A percentile compares a stretch with the other conserved stretches of the same genome.
Evolutionary conservation across 2,329 filamentous ascomycete genomes (phyloP).

Genomic region (Alternaria burnsii): DNA sequence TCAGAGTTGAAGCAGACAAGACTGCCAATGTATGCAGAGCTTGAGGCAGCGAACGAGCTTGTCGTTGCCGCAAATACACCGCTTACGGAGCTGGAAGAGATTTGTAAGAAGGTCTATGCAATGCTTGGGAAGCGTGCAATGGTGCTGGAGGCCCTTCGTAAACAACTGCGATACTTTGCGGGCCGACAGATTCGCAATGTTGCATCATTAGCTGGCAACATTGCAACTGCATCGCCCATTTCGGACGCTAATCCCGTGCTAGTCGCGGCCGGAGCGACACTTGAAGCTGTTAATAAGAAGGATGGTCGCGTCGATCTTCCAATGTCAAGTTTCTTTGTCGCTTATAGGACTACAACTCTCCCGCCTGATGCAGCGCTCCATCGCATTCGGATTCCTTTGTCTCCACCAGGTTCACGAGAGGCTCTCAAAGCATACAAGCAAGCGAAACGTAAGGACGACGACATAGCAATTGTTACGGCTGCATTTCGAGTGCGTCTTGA

Average conservation of each 20-base stretch:
- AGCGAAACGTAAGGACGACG: constrained; percentile 93
- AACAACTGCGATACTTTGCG: constrained; percentile 92
- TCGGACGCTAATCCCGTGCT: constrained; percentile 94
- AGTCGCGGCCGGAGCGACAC: constrained; percentile 79
- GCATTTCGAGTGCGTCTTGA: constrained; percentile 79
- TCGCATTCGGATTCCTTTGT: constrained; percentile 79
- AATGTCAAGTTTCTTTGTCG: constrained; percentile 88
- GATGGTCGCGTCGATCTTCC: constrained; percentile 66
- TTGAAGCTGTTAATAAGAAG: constrained; percentile 78
- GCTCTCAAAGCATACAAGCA: constrained; percentile 92
- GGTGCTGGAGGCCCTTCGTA: constrained; percentile 73
- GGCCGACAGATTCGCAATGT: constrained; percentile 95
- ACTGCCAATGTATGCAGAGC: constrained; percentile 36
- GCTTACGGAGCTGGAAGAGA: constrained; percentile 85
- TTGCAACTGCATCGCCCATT: constrained; percentile 92
- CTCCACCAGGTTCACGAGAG: constrained; percentile 72
- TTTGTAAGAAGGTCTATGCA: constrained; percentile 77
- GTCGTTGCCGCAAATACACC: constrained; percentile 91
- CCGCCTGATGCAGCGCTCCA: constrained; percentile 81
- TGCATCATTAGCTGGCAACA: constrained; percentile 89
- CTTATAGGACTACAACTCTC: constrained; percentile 84
- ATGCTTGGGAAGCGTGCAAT: constrained; percentile 49
- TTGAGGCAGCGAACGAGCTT: constrained; percentile 54
- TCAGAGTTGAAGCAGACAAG: constrained; percentile 76
- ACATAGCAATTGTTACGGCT: constrained; percentile 94